Evolutionary conservation across 768 basidiomycete species (phyloP), one percentile per base, ranked within the genome.

Genomic region (Lactarius hengduanensis): DNA sequence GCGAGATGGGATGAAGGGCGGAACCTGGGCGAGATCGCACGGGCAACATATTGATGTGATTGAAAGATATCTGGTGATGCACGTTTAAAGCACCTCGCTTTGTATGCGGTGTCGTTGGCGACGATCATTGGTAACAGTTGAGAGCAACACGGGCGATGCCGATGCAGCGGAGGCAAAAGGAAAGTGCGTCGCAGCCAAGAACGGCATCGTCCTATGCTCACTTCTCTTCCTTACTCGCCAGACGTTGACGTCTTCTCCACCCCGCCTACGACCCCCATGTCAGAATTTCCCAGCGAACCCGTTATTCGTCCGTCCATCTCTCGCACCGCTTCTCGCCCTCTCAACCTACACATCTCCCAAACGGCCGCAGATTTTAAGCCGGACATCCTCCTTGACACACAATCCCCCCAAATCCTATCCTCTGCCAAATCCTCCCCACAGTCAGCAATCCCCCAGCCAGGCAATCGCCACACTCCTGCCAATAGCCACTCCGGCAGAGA

Each of bases 181-280:
- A 50, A 10, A 4, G n/a, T 3, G 32, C 8, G 50, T 47, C 20
- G 41, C 16, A 20, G 20, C 6, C 41, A 18, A 45, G 20, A n/a
- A 45, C 43, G 43, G 20, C 36, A 22, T 36, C 36, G 36, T 26
- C 30, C 50, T 11, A 69, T 69, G 68, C 65, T 53, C 6, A 50
- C 57, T 28, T 40, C 57, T 13, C 40, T 62, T 9, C 59, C 53
- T n/a, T 32, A 18, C 57, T 69, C 68, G 53, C 73, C 72, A 36
- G 80, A 81, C 64, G 60, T 69, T 59, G 81, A 83, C 62, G 75
- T 74, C 56, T 83, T 81, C 69, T 73, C 75, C 57, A 82, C 81
- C 20, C 81, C 81, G 30, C 81, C 82, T 9, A 75, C 76, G 18
- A 79, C 81, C 22, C 81, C 81, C 30, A 69, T 66, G 63, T 57